Percentiles rank a stretch among this genome's conserved stretches.
Conservation (phyloP, 2,329 filamentous ascomycete genomes). For the Diaporthe eres region DNA sequence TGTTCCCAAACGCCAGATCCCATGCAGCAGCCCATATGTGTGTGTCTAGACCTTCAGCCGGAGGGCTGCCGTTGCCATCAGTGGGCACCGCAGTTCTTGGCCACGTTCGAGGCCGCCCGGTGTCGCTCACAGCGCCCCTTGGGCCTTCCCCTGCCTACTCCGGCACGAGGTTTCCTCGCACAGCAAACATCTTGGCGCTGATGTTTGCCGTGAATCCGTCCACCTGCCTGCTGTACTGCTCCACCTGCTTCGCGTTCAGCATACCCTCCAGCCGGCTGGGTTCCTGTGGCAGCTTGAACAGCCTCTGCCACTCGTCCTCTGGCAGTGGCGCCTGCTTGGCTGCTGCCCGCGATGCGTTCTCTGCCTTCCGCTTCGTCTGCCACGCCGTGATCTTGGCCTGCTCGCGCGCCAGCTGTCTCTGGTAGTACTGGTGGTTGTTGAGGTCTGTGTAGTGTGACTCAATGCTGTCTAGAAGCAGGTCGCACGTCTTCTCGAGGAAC, state of each 20-base stretch:
- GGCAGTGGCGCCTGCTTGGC: slow-evolving; percentile 92
- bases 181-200: slow-evolving; percentile 97
- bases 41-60: not conserved
- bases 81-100: not conserved
- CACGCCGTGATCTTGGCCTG: slow-evolving; percentile 97
- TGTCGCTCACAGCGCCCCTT: not conserved
- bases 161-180: slow-evolving; percentile 78
- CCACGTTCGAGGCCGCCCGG: not conserved
- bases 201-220: slow-evolving; percentile 95
- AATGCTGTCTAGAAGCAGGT: slow-evolving; percentile 95
- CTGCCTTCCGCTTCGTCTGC: slow-evolving; percentile 96
- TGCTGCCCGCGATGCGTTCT: slow-evolving; percentile 87
- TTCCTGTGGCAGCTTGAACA: slow-evolving; percentile 98
- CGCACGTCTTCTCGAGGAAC: slow-evolving; percentile 98
- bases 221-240: slow-evolving; percentile 97
- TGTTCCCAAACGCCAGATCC: slow-evolving; percentile 25
- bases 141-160: slow-evolving; percentile 55
- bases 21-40: not conserved
- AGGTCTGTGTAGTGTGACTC: slow-evolving; percentile 98
- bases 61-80: not conserved
- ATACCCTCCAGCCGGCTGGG: slow-evolving; percentile 93
- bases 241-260: slow-evolving; percentile 94
- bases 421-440: slow-evolving; percentile 98
- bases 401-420: slow-evolving; percentile 92
- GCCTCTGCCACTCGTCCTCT: slow-evolving; percentile 97